These are phyloP conservation scores for Beauveria sp. DNA, from an alignment of 2,329 filamentous ascomycete genomes.

Conservation along the genomic window DNA sequence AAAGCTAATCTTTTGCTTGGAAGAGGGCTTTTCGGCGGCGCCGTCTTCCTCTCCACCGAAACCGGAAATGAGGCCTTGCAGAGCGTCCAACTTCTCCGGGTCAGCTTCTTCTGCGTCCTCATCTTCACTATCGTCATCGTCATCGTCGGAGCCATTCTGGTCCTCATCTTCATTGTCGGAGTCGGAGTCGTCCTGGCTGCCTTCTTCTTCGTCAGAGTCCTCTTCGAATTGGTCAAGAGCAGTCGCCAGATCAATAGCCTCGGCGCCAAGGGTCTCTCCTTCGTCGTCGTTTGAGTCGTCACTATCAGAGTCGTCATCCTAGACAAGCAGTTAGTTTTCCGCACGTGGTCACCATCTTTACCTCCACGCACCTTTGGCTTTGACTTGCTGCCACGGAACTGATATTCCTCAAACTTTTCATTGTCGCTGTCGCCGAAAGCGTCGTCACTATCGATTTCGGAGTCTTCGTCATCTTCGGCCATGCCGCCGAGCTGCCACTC, in stretches of 20 bases:
- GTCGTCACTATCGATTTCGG: slow-evolving; percentile 62
- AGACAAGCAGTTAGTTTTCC: neutral
- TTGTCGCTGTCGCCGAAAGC: slow-evolving; percentile 86
- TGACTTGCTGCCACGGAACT: slow-evolving; percentile 41
- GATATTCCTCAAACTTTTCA: slow-evolving; percentile 71
- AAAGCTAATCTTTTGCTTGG: slow-evolving; percentile 62
- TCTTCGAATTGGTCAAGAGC: slow-evolving; percentile 49
- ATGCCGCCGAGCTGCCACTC: slow-evolving; percentile 69
- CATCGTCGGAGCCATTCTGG: slow-evolving; percentile 30
- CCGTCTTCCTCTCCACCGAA: slow-evolving; percentile 56
- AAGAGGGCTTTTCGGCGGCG: slow-evolving; percentile 30
- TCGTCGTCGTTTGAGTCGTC: slow-evolving; percentile 45
- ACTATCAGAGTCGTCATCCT: slow-evolving; percentile 50
- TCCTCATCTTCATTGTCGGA: slow-evolving; percentile 11
- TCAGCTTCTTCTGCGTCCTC: slow-evolving; percentile 46
- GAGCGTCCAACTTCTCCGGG: slow-evolving; percentile 52
- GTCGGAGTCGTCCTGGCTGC: slow-evolving; percentile 33
- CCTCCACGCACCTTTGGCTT: slow-evolving; percentile 12
- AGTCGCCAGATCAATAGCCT: slow-evolving; percentile 51
- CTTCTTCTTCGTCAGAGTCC: slow-evolving; percentile 40
- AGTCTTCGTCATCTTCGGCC: slow-evolving; percentile 51
- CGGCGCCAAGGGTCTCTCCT: slow-evolving; percentile 49
- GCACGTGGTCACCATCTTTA: neutral
- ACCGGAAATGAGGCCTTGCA: slow-evolving; percentile 62
- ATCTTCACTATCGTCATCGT: slow-evolving; percentile 39